phyloP scores from a whole-genome alignment of 192 early-diverging fungal species.

The Gonapodya prolifera region DNA sequence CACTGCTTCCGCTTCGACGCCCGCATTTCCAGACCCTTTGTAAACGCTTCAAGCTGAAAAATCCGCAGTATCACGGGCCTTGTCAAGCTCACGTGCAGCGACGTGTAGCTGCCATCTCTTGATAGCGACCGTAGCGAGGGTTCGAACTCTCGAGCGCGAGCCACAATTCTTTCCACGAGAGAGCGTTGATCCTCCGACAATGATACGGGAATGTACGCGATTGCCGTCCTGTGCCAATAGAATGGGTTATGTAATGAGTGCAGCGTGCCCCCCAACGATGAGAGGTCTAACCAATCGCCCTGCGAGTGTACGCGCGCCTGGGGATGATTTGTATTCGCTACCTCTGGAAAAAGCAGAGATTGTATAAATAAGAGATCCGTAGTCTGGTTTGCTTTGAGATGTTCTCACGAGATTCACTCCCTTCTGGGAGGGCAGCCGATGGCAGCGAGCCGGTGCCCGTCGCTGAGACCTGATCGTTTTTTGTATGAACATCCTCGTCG shows the following conservation, averaged over 20 bases:
- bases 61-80: background rate
- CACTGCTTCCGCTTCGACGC: background rate
- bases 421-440: no score
- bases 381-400: no score
- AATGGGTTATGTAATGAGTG: no score
- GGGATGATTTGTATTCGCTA: no score
- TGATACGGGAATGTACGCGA: background rate
- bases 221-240: background rate
- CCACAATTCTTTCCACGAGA: background rate
- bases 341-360: no score
- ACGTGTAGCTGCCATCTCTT: background rate
- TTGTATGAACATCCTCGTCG: background rate
- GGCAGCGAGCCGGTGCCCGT: no score
- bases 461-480: background rate
- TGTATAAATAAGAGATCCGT: no score
- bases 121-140: background rate
- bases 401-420: no score
- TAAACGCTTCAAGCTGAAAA: background rate
- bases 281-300: background rate
- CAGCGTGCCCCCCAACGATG: background rate
- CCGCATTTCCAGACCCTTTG: background rate
- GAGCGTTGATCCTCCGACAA: background rate
- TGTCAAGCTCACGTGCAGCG: background rate
- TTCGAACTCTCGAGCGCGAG: background rate
- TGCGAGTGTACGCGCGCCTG: background rate